Evolutionary conservation across 176 grass and related monocot genomes (phyloP).

Genomic region (Poa annua): DNA sequence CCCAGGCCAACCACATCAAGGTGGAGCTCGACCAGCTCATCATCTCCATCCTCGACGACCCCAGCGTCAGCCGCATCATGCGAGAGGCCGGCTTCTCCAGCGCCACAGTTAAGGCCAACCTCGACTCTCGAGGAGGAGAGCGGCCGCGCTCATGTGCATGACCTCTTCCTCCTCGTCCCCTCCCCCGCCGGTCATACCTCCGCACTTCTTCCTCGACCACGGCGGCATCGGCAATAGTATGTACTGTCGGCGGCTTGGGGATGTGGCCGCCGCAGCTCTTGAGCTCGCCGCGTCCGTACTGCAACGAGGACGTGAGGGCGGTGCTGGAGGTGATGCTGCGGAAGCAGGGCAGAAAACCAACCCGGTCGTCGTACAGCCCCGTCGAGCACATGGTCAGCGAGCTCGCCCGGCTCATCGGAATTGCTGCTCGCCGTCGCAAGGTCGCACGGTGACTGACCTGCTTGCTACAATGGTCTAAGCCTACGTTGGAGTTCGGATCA

Average conservation of each 20-base stretch:
- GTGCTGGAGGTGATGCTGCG: slow-evolving; percentile 75
- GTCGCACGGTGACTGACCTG: too few relatives aligned
- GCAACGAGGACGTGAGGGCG: slow-evolving; percentile 53
- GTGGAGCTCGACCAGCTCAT: slow-evolving; percentile 86
- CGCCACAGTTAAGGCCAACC: slow-evolving; percentile 77
- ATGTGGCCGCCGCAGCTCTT: slow-evolving; percentile 66
- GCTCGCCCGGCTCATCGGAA: slow-evolving; percentile 62
- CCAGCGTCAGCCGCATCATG: slow-evolving; percentile 91
- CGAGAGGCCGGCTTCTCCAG: slow-evolving; percentile 91
- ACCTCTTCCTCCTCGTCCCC: slow-evolving; percentile 30
- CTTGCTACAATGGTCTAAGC: too few relatives aligned
- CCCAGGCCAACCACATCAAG: slow-evolving; percentile 89
- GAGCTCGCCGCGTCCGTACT: slow-evolving; percentile 22
- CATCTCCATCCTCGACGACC: slow-evolving; percentile 93
- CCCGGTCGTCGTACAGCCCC: slow-evolving; percentile 60
- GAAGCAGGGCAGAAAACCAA: slow-evolving; percentile 57
- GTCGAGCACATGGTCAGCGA: slow-evolving; percentile 72
- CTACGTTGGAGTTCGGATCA: too few relatives aligned
- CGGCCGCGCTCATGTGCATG: slow-evolving; percentile 36
- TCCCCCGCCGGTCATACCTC: slow-evolving; percentile 24
- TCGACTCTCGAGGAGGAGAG: slow-evolving; percentile 74
- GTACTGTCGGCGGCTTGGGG: slow-evolving; percentile 19
- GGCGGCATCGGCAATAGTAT: background rate
- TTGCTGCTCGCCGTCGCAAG: too few relatives aligned
- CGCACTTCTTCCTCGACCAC: slow-evolving; percentile 44